Conservation (phyloP, 345 rosid species). For the Moringa oleifera region DNA sequence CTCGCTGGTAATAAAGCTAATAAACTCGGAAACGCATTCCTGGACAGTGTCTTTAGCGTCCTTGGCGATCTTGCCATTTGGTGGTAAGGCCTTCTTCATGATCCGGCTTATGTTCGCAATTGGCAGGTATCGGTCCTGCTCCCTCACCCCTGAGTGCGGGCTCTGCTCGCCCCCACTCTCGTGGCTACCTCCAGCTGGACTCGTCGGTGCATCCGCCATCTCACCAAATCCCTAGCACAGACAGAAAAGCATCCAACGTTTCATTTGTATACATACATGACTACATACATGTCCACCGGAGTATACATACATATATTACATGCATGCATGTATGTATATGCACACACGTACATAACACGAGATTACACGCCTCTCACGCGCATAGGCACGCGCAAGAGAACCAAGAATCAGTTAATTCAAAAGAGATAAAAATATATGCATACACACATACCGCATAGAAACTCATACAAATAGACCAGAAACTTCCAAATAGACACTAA, state of each 20-base stretch:
- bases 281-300: no score
- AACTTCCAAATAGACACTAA: no score
- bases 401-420: background rate
- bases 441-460: background rate
- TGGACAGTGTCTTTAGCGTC: conserved; percentile 67
- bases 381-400: no score
- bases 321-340: no score
- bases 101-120: conserved; percentile 66
- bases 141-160: conserved; percentile 44
- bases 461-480: no score
- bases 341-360: no score
- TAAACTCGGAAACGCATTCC: conserved; percentile 69
- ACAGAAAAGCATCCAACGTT: background rate
- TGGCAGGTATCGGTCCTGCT: conserved; percentile 58
- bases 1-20: conserved; percentile 72
- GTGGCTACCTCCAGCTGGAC: conserved; percentile 59
- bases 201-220: conserved; percentile 60
- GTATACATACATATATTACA: no score
- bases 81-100: conserved; percentile 68
- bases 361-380: background rate
- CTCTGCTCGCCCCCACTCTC: conserved; percentile 63
- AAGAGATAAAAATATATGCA: no score
- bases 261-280: background rate
- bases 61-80: conserved; percentile 60
- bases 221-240: background rate